phyloP scores from a whole-genome alignment of 257 asterid genomes.

The Scutellaria galericulata region DNA sequence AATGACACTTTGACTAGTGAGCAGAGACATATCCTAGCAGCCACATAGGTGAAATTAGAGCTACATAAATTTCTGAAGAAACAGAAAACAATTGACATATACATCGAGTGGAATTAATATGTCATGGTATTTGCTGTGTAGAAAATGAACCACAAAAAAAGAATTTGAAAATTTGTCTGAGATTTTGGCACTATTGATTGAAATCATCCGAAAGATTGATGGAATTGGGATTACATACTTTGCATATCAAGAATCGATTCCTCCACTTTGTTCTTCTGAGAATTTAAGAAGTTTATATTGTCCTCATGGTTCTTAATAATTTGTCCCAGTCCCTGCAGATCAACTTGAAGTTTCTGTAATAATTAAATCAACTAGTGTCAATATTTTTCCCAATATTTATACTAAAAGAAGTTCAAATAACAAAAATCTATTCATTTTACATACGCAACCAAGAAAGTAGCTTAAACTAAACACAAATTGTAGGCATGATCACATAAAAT shows the following conservation, averaged over 20 bases:
- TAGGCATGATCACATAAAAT: conserved; percentile 8
- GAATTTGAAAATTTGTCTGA: neutral
- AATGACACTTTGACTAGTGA: conserved; percentile 4
- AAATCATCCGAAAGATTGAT: neutral
- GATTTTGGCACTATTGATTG: neutral
- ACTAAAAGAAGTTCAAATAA: neutral
- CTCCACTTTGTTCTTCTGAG: conserved; percentile 51
- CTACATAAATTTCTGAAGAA: conserved; percentile 7
- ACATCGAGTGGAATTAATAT: neutral
- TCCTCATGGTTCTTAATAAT: conserved; percentile 72
- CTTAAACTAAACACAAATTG: neutral
- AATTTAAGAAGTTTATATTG: conserved; percentile 11
- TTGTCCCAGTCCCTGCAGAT: conserved; percentile 55
- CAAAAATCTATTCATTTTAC: neutral
- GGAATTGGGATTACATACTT: conserved; percentile 46
- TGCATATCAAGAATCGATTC: conserved; percentile 62
- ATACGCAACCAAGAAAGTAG: neutral
- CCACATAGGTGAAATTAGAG: neutral
- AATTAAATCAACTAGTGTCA: conserved; percentile 25
- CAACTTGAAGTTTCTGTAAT: conserved; percentile 72
- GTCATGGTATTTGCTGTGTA: neutral
- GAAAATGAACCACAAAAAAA: neutral
- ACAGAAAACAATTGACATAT: neutral
- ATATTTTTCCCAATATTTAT: conserved; percentile 15
- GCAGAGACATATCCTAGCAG: conserved; percentile 1